A percentile compares a stretch with the other conserved stretches of the same genome.
Evolutionary conservation across 176 grass and related monocot species (phyloP).

Genomic region (Triticum dicoccoides): DNA sequence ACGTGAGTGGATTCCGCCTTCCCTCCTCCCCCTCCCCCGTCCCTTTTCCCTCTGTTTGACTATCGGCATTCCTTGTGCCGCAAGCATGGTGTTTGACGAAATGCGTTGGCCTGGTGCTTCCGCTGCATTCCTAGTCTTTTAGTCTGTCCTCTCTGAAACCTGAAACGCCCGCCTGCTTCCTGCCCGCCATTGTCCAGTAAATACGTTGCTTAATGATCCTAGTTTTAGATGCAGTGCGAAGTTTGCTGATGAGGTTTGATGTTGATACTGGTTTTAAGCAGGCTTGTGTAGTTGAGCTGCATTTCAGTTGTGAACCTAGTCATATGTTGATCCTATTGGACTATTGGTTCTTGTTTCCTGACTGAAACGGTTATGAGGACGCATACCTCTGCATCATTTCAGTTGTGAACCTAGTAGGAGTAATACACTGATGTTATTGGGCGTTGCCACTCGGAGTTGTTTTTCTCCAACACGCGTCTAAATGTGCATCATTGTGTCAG

Average conservation of each 20-base stretch:
- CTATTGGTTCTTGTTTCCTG: not conserved
- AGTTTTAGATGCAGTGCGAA: constrained; percentile 8
- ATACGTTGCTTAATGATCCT: not conserved
- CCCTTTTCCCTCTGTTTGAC: not conserved
- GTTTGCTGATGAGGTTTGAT: not conserved
- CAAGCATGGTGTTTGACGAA: constrained; percentile 29
- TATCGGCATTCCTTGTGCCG: not conserved
- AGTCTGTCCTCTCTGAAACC: not conserved
- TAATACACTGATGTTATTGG: too few species aligned
- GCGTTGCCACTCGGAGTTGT: not conserved
- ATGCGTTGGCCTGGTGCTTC: not conserved
- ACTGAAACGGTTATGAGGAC: not conserved
- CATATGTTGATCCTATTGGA: not conserved
- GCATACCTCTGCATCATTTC: not conserved
- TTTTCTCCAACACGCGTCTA: not conserved
- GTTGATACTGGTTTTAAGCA: not conserved
- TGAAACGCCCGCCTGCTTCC: not conserved
- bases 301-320: constrained; percentile 21
- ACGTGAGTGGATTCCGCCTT: constrained; percentile 48
- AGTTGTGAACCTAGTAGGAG: too few species aligned
- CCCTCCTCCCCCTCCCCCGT: not conserved
- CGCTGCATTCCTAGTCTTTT: not conserved
- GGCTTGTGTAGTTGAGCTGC: not conserved
- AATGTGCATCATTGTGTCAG: not conserved
- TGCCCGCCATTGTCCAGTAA: not conserved